Evolutionary conservation across 129 eudicot species (phyloP), one percentile per base, ranked within the genome.

Genomic region (Erigeron canadensis): DNA sequence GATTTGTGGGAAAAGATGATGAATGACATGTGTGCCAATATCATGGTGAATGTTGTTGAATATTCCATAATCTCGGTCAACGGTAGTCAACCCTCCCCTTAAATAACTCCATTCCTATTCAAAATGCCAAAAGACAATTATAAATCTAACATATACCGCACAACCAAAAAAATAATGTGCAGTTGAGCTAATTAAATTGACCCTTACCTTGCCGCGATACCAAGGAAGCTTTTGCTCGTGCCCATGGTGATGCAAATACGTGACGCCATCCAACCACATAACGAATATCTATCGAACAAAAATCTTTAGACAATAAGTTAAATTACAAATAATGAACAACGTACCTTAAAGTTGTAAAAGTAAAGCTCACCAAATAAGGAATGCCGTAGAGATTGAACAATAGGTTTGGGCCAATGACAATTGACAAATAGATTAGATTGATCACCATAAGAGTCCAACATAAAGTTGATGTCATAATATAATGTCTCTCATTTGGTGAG

Each of bases 1-100:
- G 69, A 91, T 91, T 81, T 91, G 97, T 18, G 97, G 95, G 74
- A 87, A 91, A 39, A 91, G 97, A 79, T 91, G 97, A 73, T 91
- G 97, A 40, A 91, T 68, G 75, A 91, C 97, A 79, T 91, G 97
- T 55, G 95, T 91, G 73, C 97, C 97, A 10, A 91, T 86, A 56
- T 91, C 95, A 34, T 91, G 95, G 60, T 91, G 97, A 57, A 91
- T 91, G 64, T 84, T 74, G 73, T 88, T 91, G 39, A 91, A 84
- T 47, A 79, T 19, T 45, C 97, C 97, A 6, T 91, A 91, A 65
- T 91, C 97, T 0, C 91, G 84, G 80, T 91, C 97, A 39, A 88
- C 84, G 5, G 97, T 91, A 6, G 97, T 88, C 15, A 91, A 81
- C 38, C 92, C 97, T 68, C 97, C 97, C 21, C 91, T 84, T 68